phyloP scores from a whole-genome alignment of 2,329 filamentous ascomycete genomes.

The Periconia sp. region DNA sequence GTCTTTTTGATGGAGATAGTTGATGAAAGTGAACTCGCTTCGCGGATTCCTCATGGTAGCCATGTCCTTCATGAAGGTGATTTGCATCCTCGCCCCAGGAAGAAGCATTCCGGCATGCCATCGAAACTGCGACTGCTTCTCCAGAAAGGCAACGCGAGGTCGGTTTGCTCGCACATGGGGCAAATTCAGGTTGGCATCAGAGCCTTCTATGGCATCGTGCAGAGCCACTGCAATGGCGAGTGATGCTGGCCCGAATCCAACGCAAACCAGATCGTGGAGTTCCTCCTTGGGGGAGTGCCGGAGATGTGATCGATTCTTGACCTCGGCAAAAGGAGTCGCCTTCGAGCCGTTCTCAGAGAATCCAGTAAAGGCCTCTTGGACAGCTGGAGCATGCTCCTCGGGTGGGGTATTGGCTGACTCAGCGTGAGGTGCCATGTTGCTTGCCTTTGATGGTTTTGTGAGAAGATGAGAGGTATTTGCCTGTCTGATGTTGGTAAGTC shows the following conservation, averaged over 20 bases:
- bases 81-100: constrained; percentile 93
- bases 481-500: not conserved
- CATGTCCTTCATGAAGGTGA: constrained; percentile 95
- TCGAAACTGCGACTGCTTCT: constrained; percentile 79
- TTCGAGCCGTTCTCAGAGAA: constrained; percentile 29
- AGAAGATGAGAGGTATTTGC: constrained; percentile 2
- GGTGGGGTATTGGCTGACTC: constrained; percentile 22
- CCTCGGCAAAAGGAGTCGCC: constrained; percentile 27
- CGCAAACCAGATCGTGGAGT: constrained; percentile 81
- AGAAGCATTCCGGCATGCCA: constrained; percentile 98
- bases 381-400: constrained; percentile 19
- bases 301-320: constrained; percentile 50
- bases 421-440: constrained; percentile 39
- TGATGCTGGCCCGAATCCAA: constrained; percentile 91
- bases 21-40: constrained; percentile 92
- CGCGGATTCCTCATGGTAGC: constrained; percentile 85
- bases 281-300: constrained; percentile 60
- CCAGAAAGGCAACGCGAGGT: constrained; percentile 82
- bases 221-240: constrained; percentile 87
- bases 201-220: constrained; percentile 65
- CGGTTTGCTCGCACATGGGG: constrained; percentile 39
- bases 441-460: not conserved
- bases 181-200: constrained; percentile 34
- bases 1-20: constrained; percentile 81
- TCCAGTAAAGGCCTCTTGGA: constrained; percentile 31